Evolutionary conservation across 2,329 filamentous ascomycete genomes (phyloP), one percentile per base, ranked within the genome.

Genomic region (Chaetomium sp.): DNA sequence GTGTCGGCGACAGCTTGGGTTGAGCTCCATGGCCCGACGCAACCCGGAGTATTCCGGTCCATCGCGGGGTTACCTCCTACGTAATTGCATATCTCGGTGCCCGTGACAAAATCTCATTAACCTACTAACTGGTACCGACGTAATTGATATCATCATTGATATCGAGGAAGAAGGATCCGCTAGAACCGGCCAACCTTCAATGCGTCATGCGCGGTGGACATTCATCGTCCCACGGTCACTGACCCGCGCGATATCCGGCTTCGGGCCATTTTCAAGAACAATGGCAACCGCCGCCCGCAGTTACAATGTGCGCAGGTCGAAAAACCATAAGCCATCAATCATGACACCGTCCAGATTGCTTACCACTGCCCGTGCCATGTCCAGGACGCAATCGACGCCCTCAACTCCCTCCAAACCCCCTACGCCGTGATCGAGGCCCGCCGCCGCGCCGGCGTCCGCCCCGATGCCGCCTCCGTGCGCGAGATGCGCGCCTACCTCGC

Each of bases 401-500:
- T 91, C 79, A 96, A 96, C 74, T 90, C 91, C 53, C 87, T 98
- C 58, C 95, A 99, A 77, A 92, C 91, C 50, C 96, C 96, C 60
- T 94, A 90, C 74, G 86, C 90, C 57, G 85, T 92, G 59, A 85
- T 97, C 21, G 88, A 96, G 74, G 87, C 89, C 58, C 88, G 95
- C 59, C 85, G 87, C 62, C 91, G 91, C 75, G 90, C 89, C 21
- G 90, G 92, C 23, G 80, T 87, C 67, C 85, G 83, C 31, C 87
- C 91, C 72, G 90, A 95, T 76, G 82, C 87, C 53, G 81, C 81
- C 61, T 90, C 93, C 2, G 87, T 96, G 57, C 89, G 90, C 0
- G 92, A 97, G 76, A 94, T 95, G 85, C 80, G 89, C 29, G 85
- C 87, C 71, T 96, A 91, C 90, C 87, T 91, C 70, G 81, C 80